Evolutionary conservation across 345 rosid genomes (phyloP), one percentile per base, ranked within the genome.

Genomic region (Rhodamnia rubescens): DNA sequence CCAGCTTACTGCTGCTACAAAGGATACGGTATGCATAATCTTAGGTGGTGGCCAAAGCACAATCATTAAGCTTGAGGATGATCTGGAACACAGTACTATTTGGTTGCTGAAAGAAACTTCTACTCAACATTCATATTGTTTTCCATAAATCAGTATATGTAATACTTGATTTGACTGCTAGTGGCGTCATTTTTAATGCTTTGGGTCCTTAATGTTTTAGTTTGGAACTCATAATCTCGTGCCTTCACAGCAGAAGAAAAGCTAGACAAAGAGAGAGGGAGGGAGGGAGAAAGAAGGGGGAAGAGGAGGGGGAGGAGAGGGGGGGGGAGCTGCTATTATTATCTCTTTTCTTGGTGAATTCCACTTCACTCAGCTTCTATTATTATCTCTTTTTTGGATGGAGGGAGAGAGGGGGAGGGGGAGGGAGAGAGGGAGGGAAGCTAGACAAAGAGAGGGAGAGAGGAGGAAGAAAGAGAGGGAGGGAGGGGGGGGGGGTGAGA

Each of bases 1-100:
- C 49, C 91, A 89, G 55, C 84, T 93, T 64, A 93, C 94, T 85
- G 88, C 89, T 84, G 86, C 88, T 81, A 95, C 99, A 87, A 93
- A 87, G 80, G 93, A 90, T 64, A 92, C 90, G 95, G 99, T 94
- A 85, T 84, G 91, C 87, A 82, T 29, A 56, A 50, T 87, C 64
- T 49, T 75, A 21, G 59, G 13, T 11, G 18, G 20, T 69, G 78
- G 78, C 47, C 78, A 32, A 18, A 32, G 11, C 47, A 69, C 47
- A 64, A 32, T 64, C 78, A 69, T 69, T 69, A 64, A 64, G 24
- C 78, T 69, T 69, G 78, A 69, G 16, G 40, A 61, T 27, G 74
- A 32, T 64, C 75, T 64, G 18, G 22, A 64, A 64, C 44, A 64
- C 6, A 20, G 75, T 32, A 32, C 44, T 69, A 1, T 69, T 69